phyloP scores from a whole-genome alignment of 805 yeast species.

The Myxozyma monticola region DNA sequence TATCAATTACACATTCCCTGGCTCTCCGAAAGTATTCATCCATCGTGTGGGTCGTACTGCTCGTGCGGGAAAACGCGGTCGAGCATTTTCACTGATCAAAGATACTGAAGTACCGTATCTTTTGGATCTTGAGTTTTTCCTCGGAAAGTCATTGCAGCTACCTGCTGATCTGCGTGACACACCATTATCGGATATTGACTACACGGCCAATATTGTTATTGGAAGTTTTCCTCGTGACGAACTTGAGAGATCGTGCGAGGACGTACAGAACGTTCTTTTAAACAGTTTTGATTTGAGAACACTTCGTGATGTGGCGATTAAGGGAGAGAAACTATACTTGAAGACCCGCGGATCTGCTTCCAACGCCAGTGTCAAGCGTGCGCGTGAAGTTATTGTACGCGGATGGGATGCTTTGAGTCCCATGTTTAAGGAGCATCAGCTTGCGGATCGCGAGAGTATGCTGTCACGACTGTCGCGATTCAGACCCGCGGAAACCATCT shows the following conservation, averaged over 20 bases:
- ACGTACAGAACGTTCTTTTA: conserved; percentile 59
- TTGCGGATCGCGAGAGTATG: conserved; percentile 59
- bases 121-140: conserved; percentile 82
- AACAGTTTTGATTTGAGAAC: conserved; percentile 68
- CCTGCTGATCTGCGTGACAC: conserved; percentile 44
- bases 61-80: conserved; percentile 96
- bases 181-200: conserved; percentile 57
- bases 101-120: conserved; percentile 88
- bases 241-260: conserved; percentile 71
- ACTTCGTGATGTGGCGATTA: conserved; percentile 67
- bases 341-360: conserved; percentile 88
- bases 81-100: conserved; percentile 90
- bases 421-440: conserved; percentile 46
- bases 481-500: conserved; percentile 81
- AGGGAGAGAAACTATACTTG: conserved; percentile 85
- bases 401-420: conserved; percentile 86
- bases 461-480: conserved; percentile 71
- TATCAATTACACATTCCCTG: conserved; percentile 85
- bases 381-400: conserved; percentile 64
- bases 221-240: conserved; percentile 78
- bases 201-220: conserved; percentile 72
- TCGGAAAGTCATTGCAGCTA: conserved; percentile 76
- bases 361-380: conserved; percentile 76
- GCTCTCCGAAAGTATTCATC: conserved; percentile 87
- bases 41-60: conserved; percentile 99